Base-by-base conservation (phyloP, 1,284 basidiomycete genomes). In the Cryptococcus sp. region DNA sequence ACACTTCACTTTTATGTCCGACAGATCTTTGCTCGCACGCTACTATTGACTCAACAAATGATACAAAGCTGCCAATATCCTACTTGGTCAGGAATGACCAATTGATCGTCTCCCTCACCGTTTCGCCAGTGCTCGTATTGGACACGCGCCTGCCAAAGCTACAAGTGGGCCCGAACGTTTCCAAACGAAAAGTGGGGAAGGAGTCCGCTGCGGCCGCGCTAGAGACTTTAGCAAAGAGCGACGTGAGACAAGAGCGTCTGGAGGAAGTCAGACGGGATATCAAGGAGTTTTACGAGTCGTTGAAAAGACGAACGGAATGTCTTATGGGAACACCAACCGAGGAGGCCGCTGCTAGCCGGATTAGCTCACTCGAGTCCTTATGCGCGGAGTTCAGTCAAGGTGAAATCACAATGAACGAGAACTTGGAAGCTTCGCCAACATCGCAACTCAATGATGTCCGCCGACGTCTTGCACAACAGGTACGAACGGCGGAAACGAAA, bases 371-470 rank as follows among this genome's bases (percentile, higher is more conserved):
- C 8, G 8, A 23, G 16, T 7, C 45, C 5, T 20, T 44, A 17
- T 44, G 16, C 17, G 41, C 38, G 10, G 40, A 52, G 8, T 22
- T 41, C 40, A 22, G 7, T 8, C 23, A 46, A 35, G 5, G 17
- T 20, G 27, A 46, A n/a, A 40, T 17, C 13, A 25, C 41, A 19
- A 44, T 55, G 17, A 49, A 51, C 45, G 10, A 44, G 22, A 45
- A 47, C 5, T 27, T 50, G 25, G 25, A 31, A 5, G 17, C 22
- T 39, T 84, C 84, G 0, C 79, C 82, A 0, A 69, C 76, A 8
- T 67, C 74, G 0, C 77, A 75, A 19, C 69, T 90, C 56, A 90
- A 90, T 69, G 84, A 88, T 58, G 83, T 85, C 0, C 81, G 88
- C 3, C 73, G 85, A 27, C 76, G 82, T 19, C 88, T 89, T 69